These are phyloP conservation scores for Cryphonectria japonica DNA, from an alignment of 2,329 filamentous ascomycete species.

Conservation along the genomic window DNA sequence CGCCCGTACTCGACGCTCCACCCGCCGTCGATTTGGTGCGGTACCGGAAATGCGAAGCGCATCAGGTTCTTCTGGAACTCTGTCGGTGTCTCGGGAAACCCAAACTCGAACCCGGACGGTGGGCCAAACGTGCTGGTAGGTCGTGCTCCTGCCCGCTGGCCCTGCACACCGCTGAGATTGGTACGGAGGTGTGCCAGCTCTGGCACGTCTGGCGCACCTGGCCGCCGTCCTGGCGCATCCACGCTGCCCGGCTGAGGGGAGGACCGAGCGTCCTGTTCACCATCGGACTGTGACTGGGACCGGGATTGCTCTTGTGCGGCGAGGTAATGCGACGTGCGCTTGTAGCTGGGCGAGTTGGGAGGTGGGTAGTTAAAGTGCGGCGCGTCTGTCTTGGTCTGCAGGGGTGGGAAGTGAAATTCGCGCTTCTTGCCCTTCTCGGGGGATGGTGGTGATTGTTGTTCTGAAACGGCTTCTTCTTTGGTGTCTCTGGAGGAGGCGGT, in stretches of 20 bases:
- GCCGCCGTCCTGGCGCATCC: neutral
- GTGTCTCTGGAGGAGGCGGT: slow-evolving; percentile 34
- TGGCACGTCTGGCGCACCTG: slow-evolving; percentile 44
- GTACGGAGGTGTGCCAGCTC: slow-evolving; percentile 63
- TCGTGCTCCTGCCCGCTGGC: slow-evolving; percentile 40
- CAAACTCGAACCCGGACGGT: slow-evolving; percentile 72
- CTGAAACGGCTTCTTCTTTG: slow-evolving; percentile 31
- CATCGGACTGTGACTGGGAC: slow-evolving; percentile 15
- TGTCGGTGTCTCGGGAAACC: slow-evolving; percentile 82
- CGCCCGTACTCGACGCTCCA: slow-evolving; percentile 94
- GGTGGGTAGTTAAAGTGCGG: slow-evolving; percentile 64
- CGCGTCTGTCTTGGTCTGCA: slow-evolving; percentile 50
- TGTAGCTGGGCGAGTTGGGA: slow-evolving; percentile 46
- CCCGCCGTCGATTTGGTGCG: slow-evolving; percentile 71
- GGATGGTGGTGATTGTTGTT: slow-evolving; percentile 35
- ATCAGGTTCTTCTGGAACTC: slow-evolving; percentile 88
- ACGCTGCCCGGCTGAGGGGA: slow-evolving; percentile 23
- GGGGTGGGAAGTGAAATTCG: slow-evolving; percentile 63
- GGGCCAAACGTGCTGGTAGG: slow-evolving; percentile 63
- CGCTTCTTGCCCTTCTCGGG: slow-evolving; percentile 41
- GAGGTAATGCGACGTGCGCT: slow-evolving; percentile 33
- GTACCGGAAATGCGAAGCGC: slow-evolving; percentile 82
- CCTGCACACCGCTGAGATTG: slow-evolving; percentile 40
- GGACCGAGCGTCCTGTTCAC: slow-evolving; percentile 13
- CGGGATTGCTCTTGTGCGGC: slow-evolving; percentile 27